Base-by-base conservation (phyloP, 331 rosid species). In the Erythrophleum ivorense region DNA sequence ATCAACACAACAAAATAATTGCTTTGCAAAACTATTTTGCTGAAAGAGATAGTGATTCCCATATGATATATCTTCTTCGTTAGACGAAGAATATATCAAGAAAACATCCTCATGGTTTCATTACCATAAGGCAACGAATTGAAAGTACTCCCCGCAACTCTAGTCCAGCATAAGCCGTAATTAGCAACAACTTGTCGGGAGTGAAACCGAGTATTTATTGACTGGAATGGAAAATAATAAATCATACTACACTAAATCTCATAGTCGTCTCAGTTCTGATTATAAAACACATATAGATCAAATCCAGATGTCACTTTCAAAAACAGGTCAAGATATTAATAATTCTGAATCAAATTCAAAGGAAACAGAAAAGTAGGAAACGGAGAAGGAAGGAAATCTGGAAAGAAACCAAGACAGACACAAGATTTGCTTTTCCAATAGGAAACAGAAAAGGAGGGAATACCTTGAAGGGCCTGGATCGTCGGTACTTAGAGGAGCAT, bases 401-500 rank as follows among this genome's bases (percentile, higher is more conserved):
- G 5, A 13, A 52, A 52, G 19, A 52, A 52, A 52, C 29, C 24
- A 55, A 55, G 11, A 18, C 6, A 55, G 62, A 55, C 62, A 7
- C 62, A 55, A 55, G 24, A 55, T 55, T 55, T 57, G 64, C 34
- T 21, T 21, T 21, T 8, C 34, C 34, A 43, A 41, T 9, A 3
- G 49, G 80, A 48, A 63, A 53, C 19, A 13, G 62, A 53, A 67
- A 7, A 40, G 53, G 6, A 29, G 74, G 73, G 9, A 38, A 81
- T 73, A 85, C 88, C 84, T 85, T 15, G 88, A 82, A 36, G 86
- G 86, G 71, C 91, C 93, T 7, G 95, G 92, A 38, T 92, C 97
- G 13, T 91, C 91, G 10, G 95, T 92, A 84, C 94, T 88, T 7
- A 92, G 86, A 71, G 94, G 95, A 63, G 92, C 81, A 66, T 92